Evolutionary conservation across 2,329 filamentous ascomycete species (phyloP).

Genomic region (Beauveria sp.): DNA sequence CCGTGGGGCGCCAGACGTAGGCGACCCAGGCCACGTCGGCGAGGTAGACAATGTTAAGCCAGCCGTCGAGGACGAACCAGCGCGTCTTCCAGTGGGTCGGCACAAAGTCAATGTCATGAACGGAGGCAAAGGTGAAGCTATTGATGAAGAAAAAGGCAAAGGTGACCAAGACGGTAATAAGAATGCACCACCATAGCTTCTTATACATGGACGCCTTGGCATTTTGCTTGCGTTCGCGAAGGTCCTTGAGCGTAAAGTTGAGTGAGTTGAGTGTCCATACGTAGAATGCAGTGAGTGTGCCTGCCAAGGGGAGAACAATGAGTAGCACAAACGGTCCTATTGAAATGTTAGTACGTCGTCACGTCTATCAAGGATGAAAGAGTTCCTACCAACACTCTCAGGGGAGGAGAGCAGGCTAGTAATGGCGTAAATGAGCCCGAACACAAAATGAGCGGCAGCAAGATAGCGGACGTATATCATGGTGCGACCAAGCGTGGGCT

Average conservation of each 20-base stretch:
- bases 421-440: conserved; percentile 87
- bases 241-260: conserved; percentile 89
- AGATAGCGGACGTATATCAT: conserved; percentile 93
- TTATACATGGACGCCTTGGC: conserved; percentile 95
- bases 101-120: conserved; percentile 78
- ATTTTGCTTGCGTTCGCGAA: conserved; percentile 89
- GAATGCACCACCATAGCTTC: conserved; percentile 97
- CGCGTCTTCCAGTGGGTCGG: conserved; percentile 95
- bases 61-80: conserved; percentile 96
- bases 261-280: conserved; percentile 97
- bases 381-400: conserved; percentile 61
- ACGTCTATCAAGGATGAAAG: not conserved
- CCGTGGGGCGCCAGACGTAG: conserved; percentile 93
- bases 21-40: conserved; percentile 88
- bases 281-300: conserved; percentile 91
- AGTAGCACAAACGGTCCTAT: conserved; percentile 80
- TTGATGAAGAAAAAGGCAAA: conserved; percentile 99
- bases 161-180: conserved; percentile 86
- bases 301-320: conserved; percentile 86
- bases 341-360: conserved; percentile 14
- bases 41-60: conserved; percentile 94
- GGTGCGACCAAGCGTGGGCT: conserved; percentile 79
- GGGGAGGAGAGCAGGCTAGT: conserved; percentile 84
- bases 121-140: conserved; percentile 87
- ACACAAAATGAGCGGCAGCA: conserved; percentile 87